Evolutionary conservation across 768 basidiomycete species (phyloP), one percentile per base, ranked within the genome.

Genomic region (Pleurotus cornucopiae): DNA sequence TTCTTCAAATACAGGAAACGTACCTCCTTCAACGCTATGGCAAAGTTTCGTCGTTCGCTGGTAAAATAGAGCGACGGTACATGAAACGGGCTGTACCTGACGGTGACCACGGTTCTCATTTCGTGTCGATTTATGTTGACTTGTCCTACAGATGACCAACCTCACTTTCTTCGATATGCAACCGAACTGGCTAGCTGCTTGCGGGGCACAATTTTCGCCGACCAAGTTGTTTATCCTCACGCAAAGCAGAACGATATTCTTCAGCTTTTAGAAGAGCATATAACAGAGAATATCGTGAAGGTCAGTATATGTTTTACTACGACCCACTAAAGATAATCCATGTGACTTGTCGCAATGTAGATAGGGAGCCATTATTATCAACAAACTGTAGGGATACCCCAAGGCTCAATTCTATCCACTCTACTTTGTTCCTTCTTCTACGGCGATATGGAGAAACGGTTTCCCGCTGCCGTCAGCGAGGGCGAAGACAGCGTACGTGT

Each of bases 401-500:
- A 99, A 69, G 97, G 97, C 18, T 98, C 95, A 2, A 84, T 94
- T n/a, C 72, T 98, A n/a, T 97, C 94, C 5, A 81, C 89, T 0
- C 66, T 98, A n/a, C 73, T 99, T 1, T 99, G 97, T 67, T 89
- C 90, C 1, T 91, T 95, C 70, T 97, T 92, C 67, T 99, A 98
- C 61, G 95, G 93, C 5, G 88, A 96, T 64, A 76, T 99, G 58
- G 97, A 98, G 69, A 79, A 72, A 26, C 73, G 64, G 5, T 76
- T 81, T 43, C 72, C 76, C 25, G 68, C 71, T 39, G 11, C 39
- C n/a, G 85, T 89, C 59, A 80, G 78, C 2, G 65, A 79, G 3
- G 82, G 86, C 49, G 69, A 74, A 0, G 68, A 81, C 39, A 87
- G 84, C 56, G 94, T 96, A 66, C 51, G 88, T 68, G 20, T 20